phyloP scores from a whole-genome alignment of 495 filamentous ascomycete genomes.

The Cudoniella acicularis region DNA sequence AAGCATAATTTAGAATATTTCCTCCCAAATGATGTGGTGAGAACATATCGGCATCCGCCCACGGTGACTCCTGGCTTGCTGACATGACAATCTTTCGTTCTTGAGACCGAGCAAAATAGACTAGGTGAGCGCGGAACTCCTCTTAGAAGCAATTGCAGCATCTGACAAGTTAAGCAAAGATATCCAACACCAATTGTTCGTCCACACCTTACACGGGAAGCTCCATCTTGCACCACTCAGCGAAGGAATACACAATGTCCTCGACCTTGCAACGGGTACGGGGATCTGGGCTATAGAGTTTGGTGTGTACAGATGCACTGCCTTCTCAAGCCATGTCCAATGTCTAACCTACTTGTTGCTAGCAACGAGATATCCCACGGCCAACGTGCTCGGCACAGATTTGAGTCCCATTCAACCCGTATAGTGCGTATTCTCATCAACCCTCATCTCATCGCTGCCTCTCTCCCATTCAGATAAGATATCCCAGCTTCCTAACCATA shows the following conservation, averaged over 20 bases:
- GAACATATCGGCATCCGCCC: no score
- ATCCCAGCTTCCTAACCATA: neutral
- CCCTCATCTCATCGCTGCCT: no score
- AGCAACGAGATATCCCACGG: constrained; percentile 26
- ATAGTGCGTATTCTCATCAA: neutral
- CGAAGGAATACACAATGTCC: constrained; percentile 3
- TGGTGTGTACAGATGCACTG: constrained; percentile 22
- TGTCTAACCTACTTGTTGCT: neutral
- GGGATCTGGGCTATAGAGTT: constrained; percentile 54
- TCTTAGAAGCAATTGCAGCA: neutral
- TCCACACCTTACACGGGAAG: constrained; percentile 35
- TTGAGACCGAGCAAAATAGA: constrained; percentile 5
- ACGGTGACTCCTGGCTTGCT: no score
- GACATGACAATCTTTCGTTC: no score
- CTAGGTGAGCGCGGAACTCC: constrained; percentile 2
- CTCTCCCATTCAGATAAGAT: no score
- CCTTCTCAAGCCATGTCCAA: neutral
- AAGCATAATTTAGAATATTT: constrained; percentile 39
- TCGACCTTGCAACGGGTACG: constrained; percentile 23
- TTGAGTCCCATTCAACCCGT: constrained; percentile 49
- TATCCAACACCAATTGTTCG: constrained; percentile 46
- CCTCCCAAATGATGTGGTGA: constrained; percentile 36
- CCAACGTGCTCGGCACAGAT: constrained; percentile 41
- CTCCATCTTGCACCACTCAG: constrained; percentile 34
- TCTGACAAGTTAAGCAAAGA: constrained; percentile 27